phyloP scores from a whole-genome alignment of 345 rosid genomes.

The Litchi chinensis region DNA sequence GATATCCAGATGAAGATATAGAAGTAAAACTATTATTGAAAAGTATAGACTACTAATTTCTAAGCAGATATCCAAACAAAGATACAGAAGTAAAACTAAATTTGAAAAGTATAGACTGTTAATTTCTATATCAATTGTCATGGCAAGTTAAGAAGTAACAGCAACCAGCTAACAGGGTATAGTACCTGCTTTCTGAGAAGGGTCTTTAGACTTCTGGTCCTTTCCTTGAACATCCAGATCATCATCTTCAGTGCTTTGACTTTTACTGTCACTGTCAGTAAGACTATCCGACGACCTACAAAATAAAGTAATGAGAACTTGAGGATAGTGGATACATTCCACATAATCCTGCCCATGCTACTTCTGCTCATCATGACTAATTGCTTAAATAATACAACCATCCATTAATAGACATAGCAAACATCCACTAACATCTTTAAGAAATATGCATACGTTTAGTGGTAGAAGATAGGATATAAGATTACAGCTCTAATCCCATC shows the following conservation, averaged over 20 bases:
- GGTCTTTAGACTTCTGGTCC: constrained; percentile 43
- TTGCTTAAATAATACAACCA: neutral
- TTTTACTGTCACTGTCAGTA: constrained; percentile 52
- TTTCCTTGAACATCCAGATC: constrained; percentile 44
- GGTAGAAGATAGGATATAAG: neutral
- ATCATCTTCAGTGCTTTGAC: constrained; percentile 53
- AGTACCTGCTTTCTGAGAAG: constrained; percentile 54
- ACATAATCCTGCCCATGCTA: neutral
- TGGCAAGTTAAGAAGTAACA: neutral
- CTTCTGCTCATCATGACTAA: neutral
- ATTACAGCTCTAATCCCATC: neutral
- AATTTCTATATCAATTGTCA: neutral
- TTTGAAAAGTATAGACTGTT: neutral
- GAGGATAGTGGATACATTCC: neutral
- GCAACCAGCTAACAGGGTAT: constrained; percentile 12
- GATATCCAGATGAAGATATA: neutral
- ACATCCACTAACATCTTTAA: neutral
- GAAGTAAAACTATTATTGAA: neutral
- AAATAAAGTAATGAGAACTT: constrained; percentile 13
- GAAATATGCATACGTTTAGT: neutral
- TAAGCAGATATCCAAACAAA: neutral
- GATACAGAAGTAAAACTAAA: neutral
- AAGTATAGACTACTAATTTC: too few relatives aligned
- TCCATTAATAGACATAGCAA: neutral
- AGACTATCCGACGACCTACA: constrained; percentile 63